Conservation (phyloP, 768 basidiomycete species). For the Termitomyces sp. region DNA sequence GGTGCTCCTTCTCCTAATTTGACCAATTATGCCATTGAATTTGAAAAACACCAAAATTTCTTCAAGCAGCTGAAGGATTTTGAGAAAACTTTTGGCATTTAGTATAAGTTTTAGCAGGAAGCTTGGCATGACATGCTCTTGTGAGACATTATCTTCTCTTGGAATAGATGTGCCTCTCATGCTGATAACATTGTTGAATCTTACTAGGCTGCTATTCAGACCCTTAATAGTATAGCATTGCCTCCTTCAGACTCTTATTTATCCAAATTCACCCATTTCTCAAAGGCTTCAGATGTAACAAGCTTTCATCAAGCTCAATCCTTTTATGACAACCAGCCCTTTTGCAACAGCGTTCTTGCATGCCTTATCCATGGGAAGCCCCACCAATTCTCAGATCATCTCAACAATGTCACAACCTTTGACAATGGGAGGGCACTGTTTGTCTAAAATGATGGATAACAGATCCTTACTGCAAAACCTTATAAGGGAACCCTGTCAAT, state of each 20-base stretch:
- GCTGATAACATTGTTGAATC: neutral
- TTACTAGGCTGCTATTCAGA: neutral
- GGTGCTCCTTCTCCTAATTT: no score
- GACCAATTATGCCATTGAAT: neutral
- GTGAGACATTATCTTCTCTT: neutral
- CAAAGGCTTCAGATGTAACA: neutral
- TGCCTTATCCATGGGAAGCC: constrained; percentile 12
- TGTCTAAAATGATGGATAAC: neutral
- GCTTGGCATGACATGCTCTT: neutral
- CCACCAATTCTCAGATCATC: neutral
- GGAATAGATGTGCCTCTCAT: neutral
- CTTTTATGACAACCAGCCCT: no score
- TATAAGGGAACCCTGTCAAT: neutral
- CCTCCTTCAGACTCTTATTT: neutral
- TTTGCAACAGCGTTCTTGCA: neutral
- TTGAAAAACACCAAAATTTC: constrained; percentile 3
- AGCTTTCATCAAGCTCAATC: no score
- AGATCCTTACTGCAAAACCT: neutral
- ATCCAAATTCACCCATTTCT: neutral
- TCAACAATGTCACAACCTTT: neutral
- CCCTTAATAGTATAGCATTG: neutral
- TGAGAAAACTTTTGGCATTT: constrained; percentile 2
- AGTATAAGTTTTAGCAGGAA: constrained; percentile 9
- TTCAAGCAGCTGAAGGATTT: constrained; percentile 7
- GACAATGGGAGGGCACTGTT: constrained; percentile 7